Evolutionary conservation across 169 alveolate genomes (phyloP), one percentile per base, ranked within the genome.

Genomic region (Neospora caninum): DNA sequence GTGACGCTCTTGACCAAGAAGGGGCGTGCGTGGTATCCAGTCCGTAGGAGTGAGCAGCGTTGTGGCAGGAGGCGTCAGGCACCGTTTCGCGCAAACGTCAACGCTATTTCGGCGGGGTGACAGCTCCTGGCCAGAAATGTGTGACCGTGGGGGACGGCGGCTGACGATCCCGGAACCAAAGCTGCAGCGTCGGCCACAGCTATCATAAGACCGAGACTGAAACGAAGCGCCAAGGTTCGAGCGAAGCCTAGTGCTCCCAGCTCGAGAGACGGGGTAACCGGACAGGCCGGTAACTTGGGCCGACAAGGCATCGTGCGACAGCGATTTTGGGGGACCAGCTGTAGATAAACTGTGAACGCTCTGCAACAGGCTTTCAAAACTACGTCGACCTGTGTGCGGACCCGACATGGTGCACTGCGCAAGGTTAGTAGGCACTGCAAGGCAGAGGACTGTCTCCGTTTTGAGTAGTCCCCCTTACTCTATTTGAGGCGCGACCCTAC

Each of bases 331-430:
- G 34, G 73, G 34, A 27, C 73, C 73, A 22, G 73, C n/a, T 64
- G 86, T 4, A 7, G 86, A n/a, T 18, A 78, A 38, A n/a, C 86
- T 78, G 86, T 78, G 86, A n/a, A 78, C 86, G 39, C 86, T 78
- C 49, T 78, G 86, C 86, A 78, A 43, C 10, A 78, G 45, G 86
- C 86, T 78, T 78, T 78, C 86, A n/a, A 78, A 78, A 36, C 86
- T 38, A 4, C 86, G 41, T 20, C 49, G 73, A 64, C 73, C 73
- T 22, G 16, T 16, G 31, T 27, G 73, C 20, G 31, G 20, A 22
- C 73, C 34, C 31, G 73, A 64, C 73, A 64, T 64, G 73, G 73
- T 64, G 73, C 25, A 27, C 73, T 64, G 73, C n/a, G 73, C 31
- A 22, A 64, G 73, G n/a, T 64, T 22, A 64, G 7, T 64, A 22